Percentiles rank a stretch among this genome's conserved stretches.
Evolutionary conservation across 768 basidiomycete species (phyloP).

Genomic region (Serendipita sp.): DNA sequence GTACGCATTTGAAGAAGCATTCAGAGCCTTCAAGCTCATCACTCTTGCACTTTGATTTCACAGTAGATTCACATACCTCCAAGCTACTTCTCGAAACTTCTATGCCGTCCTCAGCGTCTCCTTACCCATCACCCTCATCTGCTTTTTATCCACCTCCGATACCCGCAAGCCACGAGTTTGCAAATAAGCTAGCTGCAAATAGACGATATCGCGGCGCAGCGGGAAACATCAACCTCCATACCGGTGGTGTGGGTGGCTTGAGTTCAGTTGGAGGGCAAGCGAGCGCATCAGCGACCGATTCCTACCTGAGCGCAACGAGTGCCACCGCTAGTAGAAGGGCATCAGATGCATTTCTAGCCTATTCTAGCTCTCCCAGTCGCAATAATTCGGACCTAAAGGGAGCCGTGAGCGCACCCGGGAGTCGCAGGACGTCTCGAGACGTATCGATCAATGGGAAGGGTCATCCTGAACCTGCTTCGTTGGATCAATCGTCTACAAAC

Average conservation of each 20-base stretch:
- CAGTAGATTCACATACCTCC: not conserved
- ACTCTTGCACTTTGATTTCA: not conserved
- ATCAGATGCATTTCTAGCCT: not conserved
- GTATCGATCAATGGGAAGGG: not conserved
- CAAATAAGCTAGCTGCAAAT: not conserved
- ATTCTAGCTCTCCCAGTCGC: not conserved
- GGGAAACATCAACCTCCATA: not conserved
- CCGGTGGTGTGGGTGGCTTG: not conserved
- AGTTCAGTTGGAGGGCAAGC: not conserved
- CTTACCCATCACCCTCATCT: conserved; percentile 2
- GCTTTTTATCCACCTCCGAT: conserved; percentile 4
- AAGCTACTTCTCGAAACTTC: conserved; percentile 3
- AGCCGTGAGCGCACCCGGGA: not conserved
- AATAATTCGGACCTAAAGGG: not conserved
- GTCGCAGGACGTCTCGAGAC: not conserved
- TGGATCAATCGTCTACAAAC: too few species aligned
- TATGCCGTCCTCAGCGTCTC: not conserved
- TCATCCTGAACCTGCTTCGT: not conserved
- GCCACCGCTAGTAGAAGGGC: not conserved
- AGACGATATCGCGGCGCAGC: not conserved
- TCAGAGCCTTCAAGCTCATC: not conserved
- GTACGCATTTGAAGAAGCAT: not conserved
- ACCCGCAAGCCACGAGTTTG: conserved; percentile 2
- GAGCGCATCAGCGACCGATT: not conserved
- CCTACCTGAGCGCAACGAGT: not conserved